Base-by-base conservation (phyloP, 306 rosid species). In the Senna tora region DNA sequence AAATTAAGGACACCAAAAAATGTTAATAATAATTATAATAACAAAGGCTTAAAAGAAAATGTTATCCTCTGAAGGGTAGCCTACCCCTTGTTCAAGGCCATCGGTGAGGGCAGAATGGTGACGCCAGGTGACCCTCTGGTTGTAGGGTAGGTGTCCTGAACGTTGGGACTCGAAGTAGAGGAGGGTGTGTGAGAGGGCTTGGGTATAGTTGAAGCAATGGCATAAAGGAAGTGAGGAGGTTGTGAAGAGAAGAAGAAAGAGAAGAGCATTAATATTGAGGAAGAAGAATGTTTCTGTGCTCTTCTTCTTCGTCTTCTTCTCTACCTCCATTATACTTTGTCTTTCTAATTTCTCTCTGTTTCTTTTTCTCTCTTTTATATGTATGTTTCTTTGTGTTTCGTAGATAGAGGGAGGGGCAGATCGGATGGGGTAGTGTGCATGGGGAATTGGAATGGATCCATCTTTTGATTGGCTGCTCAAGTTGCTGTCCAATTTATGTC, bases 141-240 rank as follows among this genome's bases (percentile, higher is more conserved):
- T 89, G 88, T 90, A 33, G 39, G 98, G 98, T 17, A 92, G 57
- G 77, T 76, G 92, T 30, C 96, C 98, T 0, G 98, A 92, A 56
- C 98, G 96, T 19, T 92, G 98, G 5, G 96, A 67, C 65, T 92
- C 98, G 3, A 92, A 90, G 87, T 88, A 92, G 79, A 92, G 90
- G 56, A 92, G 88, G 67, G 84, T 82, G 36, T 83, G 81, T 36
- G 96, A 86, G 63, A 92, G 83, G 64, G 96, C 96, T 64, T 84
- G 80, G 20, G 85, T 47, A 30, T 86, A 85, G 77, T 86, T 50
- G 83, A 81, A 83, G 55, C 88, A 85, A 45, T 83, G 73, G 67
- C 74, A 72, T 5, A 51, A 67, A 20, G 82, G 81, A 45, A 71
- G 14, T 76, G 68, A 16, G 76, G 71, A 69, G 62, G 67, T 28